Base-by-base conservation (phyloP, 2,329 filamentous ascomycete genomes). In the Rhytidhysteron rufulum region DNA sequence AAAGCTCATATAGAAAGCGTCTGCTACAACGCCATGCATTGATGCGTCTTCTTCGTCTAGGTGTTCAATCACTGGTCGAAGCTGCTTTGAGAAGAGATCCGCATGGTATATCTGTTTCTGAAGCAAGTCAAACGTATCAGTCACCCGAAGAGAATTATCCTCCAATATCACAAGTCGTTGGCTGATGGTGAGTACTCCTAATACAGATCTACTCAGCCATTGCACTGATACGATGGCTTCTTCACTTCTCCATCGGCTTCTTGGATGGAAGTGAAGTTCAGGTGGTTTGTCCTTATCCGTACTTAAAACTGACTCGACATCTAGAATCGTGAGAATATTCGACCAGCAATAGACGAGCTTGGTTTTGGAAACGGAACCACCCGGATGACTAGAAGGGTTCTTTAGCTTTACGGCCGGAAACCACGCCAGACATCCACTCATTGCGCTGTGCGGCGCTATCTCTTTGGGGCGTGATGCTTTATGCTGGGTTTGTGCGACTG, bases 271-370 rank as follows among this genome's bases (percentile, higher is more conserved):
- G 32, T 78, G 80, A 17, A 97, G 78, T 34, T 76, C 82, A 2
- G 88, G 79, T 3, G 86, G 87, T 55, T 88, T 89, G 50, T 91
- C 85, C 47, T 80, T 82, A 50, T 88, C 82, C 18, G 73, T 68
- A 10, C 83, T 72, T 3, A 54, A 49, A 6, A 59, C 51, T 51
- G 93, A 85, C 37, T 91, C 83, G 9, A 97, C 81, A 48, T 98
- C 93, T 18, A 98, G 70, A 4, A 98, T 83, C 0, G 90, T 97
- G 49, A 98, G 70, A n/a, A 97, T 82, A 56, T 97, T 97, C 2
- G 93, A 97, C 93, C 93, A 98, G 65, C 90, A 96, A 68, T 98
- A 98, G 1, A 88, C 91, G 15, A 98, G 77, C 64, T 98, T 97
- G 27, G 85, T 86, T 57, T 83, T 85, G 15, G 87, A 90, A 8